Percentiles rank a stretch among this genome's conserved stretches.
Evolutionary conservation across 768 basidiomycete genomes (phyloP).

Genomic region (Russula vinacea): DNA sequence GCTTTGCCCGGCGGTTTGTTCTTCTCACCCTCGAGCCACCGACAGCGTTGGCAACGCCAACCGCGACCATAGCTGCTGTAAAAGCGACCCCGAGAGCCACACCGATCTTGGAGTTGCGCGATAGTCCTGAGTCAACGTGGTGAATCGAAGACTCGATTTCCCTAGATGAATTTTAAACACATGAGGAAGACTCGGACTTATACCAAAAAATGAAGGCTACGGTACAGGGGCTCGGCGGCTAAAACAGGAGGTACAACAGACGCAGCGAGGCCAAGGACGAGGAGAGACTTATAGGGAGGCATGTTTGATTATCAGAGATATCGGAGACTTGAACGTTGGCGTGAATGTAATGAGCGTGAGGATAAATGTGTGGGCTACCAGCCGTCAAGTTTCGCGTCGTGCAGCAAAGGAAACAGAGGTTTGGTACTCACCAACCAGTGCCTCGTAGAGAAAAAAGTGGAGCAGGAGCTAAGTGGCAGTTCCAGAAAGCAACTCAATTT

Average conservation of each 20-base stretch:
- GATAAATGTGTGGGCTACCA: constrained; percentile 1
- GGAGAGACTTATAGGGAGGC: constrained; percentile 2
- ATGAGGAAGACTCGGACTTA: background rate
- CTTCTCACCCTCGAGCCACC: too few relatives aligned
- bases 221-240: background rate
- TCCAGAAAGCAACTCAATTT: too few relatives aligned
- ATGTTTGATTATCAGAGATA: constrained; percentile 1
- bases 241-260: background rate
- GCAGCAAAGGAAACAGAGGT: background rate
- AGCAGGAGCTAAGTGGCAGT: too few relatives aligned
- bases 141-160: too few relatives aligned
- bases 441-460: background rate
- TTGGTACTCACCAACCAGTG: constrained; percentile 21
- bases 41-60: too few relatives aligned
- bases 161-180: too few relatives aligned
- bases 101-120: too few relatives aligned
- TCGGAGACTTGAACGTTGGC: background rate
- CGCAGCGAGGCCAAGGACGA: constrained; percentile 6
- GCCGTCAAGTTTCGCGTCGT: background rate
- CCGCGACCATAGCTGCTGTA: too few relatives aligned
- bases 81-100: too few relatives aligned
- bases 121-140: too few relatives aligned
- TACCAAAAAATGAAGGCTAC: background rate
- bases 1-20: too few relatives aligned
- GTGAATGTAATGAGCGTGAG: constrained; percentile 1